A percentile compares a stretch with the other conserved stretches of the same genome.
phyloP scores from a whole-genome alignment of 73 alveolate genomes.

The Uronychia binucleata region DNA sequence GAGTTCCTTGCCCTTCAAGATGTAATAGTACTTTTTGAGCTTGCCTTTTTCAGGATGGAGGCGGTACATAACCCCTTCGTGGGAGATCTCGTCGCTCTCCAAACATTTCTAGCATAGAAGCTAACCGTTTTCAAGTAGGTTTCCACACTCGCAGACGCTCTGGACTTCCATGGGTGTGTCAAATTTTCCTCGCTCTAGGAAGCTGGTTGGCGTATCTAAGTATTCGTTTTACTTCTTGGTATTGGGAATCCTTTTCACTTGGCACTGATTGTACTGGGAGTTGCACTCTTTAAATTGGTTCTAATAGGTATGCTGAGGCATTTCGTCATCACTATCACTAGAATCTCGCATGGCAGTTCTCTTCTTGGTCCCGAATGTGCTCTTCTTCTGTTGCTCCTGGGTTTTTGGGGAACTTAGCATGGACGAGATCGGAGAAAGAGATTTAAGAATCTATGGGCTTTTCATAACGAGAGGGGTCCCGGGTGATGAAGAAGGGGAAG shows the following conservation, averaged over 20 bases:
- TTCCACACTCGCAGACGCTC: neutral
- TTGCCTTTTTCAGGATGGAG: slow-evolving; percentile 23
- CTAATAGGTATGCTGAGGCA: too few relatives aligned
- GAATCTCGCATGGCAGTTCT: neutral
- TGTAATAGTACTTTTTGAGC: slow-evolving; percentile 40
- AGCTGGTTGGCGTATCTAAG: neutral
- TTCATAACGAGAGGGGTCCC: neutral
- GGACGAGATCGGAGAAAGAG: neutral
- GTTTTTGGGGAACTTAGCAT: neutral
- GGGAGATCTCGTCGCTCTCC: neutral
- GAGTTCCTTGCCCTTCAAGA: slow-evolving; percentile 36
- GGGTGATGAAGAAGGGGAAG: neutral
- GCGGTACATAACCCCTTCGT: neutral
- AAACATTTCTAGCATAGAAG: neutral
- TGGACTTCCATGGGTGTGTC: neutral
- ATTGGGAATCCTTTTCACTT: neutral
- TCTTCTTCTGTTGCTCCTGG: neutral
- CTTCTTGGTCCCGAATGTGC: neutral
- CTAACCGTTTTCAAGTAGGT: too few relatives aligned
- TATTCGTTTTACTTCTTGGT: neutral
- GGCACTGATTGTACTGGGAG: neutral
- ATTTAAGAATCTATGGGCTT: neutral
- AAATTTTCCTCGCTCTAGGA: neutral
- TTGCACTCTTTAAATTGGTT: neutral
- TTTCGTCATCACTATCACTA: neutral